Conservation (phyloP, 2,329 filamentous ascomycete species). For the Lasiodiplodia theobromae region DNA sequence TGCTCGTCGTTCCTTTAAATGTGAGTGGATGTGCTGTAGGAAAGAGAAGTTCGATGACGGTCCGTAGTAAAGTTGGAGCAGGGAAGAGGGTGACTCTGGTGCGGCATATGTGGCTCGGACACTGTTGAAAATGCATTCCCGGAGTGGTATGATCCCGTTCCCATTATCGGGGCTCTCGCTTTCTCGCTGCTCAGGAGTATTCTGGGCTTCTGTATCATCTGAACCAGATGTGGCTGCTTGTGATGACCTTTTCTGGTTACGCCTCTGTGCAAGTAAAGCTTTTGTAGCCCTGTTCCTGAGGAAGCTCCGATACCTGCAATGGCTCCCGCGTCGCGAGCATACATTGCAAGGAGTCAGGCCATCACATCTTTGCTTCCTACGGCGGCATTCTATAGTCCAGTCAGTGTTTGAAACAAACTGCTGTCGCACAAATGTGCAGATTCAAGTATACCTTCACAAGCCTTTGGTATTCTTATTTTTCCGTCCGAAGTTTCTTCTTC, state of each 20-base stretch:
- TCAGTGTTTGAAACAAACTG: neutral
- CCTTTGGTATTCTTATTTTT: conserved; percentile 2
- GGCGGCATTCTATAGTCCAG: conserved; percentile 6
- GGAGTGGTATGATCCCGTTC: neutral
- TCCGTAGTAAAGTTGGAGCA: conserved; percentile 25
- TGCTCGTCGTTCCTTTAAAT: neutral
- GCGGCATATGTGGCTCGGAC: conserved; percentile 18
- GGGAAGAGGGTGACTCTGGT: conserved; percentile 1
- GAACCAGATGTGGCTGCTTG: neutral
- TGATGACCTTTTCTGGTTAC: neutral
- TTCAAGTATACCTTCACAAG: conserved; percentile 10
- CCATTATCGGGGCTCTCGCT: neutral
- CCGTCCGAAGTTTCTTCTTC: neutral
- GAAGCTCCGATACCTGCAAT: conserved; percentile 14
- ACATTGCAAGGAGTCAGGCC: conserved; percentile 23
- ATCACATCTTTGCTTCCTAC: conserved; percentile 26
- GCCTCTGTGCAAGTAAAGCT: neutral
- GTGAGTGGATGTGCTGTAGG: conserved; percentile 25
- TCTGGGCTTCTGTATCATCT: neutral
- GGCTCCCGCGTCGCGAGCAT: neutral
- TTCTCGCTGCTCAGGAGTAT: no score
- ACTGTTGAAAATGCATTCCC: conserved; percentile 21
- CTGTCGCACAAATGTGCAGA: no score
- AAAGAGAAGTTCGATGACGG: conserved; percentile 25
- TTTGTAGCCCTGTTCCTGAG: conserved; percentile 5